Conservation (phyloP, 2,329 filamentous ascomycete genomes). For the Microascus cirrosus region DNA sequence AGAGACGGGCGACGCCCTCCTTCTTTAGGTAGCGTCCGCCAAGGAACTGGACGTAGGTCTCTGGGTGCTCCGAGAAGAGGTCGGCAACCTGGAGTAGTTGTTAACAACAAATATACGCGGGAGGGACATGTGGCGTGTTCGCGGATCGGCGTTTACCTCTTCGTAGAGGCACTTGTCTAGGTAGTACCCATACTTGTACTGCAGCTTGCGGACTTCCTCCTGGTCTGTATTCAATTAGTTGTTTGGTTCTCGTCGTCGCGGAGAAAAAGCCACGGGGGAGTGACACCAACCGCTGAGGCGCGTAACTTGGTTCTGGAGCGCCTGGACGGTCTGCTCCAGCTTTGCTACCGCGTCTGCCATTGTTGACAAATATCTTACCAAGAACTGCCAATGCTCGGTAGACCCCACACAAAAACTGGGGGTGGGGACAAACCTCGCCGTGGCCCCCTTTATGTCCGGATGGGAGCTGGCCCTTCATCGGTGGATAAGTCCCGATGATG, state of each 20-base stretch:
- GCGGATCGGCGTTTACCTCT: conserved; percentile 24
- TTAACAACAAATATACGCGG: neutral
- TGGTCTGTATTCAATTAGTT: conserved; percentile 29
- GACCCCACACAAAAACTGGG: neutral
- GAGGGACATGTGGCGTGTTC: neutral
- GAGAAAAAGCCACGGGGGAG: neutral
- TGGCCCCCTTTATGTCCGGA: neutral
- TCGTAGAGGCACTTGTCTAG: conserved; percentile 48
- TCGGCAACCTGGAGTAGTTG: neutral
- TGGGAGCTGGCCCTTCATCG: neutral
- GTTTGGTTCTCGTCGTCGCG: neutral
- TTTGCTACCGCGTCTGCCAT: conserved; percentile 3
- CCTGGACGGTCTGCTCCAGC: conserved; percentile 9
- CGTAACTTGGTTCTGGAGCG: conserved; percentile 10
- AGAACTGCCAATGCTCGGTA: neutral
- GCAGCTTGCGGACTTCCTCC: conserved; percentile 40
- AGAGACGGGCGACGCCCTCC: conserved; percentile 37
- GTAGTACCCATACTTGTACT: conserved; percentile 49
- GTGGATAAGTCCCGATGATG: neutral
- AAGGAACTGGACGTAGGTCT: neutral
- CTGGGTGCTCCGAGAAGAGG: neutral
- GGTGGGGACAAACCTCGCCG: neutral
- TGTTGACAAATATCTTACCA: neutral
- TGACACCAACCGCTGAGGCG: conserved; percentile 10
- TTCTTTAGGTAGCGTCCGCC: conserved; percentile 39